These are phyloP conservation scores for Globisporangium irregulare DNA, from an alignment of 352 stramenopile genomes.

Conservation along the genomic window DNA sequence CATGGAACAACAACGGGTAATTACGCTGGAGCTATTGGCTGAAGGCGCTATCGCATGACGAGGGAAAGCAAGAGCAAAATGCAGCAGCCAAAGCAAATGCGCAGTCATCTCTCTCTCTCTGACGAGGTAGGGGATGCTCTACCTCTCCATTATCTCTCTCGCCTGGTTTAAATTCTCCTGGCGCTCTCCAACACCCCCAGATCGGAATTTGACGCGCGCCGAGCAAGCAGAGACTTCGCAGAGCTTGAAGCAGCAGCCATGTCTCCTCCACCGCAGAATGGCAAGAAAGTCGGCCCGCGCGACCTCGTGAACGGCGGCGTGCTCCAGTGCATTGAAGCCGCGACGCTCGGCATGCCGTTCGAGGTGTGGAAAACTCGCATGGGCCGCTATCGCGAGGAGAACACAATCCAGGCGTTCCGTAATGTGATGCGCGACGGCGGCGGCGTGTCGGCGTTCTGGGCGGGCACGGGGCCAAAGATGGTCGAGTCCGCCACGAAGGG, in stretches of 20 bases:
- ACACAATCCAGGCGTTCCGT: constrained; percentile 76
- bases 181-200: background rate
- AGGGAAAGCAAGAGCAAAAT: background rate
- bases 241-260: constrained; percentile 23
- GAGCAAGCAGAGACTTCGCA: constrained; percentile 6
- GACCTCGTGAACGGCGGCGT: constrained; percentile 81
- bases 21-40: constrained; percentile 13
- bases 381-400: constrained; percentile 83
- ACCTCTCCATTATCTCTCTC: background rate
- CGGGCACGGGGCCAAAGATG: constrained; percentile 89
- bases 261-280: constrained; percentile 50
- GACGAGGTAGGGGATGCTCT: background rate
- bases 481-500: constrained; percentile 89
- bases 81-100: background rate
- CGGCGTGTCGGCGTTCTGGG: constrained; percentile 84
- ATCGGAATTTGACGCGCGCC: constrained; percentile 15
- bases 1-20: constrained; percentile 10
- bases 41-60: constrained; percentile 3
- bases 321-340: constrained; percentile 87
- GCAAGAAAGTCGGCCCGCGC: constrained; percentile 79
- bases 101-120: constrained; percentile 3
- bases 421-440: constrained; percentile 88
- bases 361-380: constrained; percentile 94
- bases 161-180: background rate
- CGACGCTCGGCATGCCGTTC: constrained; percentile 89